A percentile compares a stretch with the other conserved stretches of the same genome.
Evolutionary conservation across 192 early-diverging fungal species (phyloP).

Genomic region (Entomortierella parvispora): DNA sequence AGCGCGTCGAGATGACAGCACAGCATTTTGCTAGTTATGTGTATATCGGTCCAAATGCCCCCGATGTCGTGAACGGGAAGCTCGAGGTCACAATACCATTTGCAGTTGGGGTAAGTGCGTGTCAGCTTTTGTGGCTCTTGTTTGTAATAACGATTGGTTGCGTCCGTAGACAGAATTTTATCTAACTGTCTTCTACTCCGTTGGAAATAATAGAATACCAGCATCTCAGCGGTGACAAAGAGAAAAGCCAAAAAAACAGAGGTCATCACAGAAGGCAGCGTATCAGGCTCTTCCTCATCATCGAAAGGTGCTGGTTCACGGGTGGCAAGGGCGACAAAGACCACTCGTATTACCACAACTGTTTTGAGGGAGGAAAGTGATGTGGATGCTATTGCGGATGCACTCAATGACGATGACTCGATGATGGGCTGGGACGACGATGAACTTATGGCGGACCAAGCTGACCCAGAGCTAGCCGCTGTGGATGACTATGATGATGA

Average conservation of each 20-base stretch:
- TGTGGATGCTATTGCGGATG: constrained; percentile 5
- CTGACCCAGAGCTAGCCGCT: too few species aligned
- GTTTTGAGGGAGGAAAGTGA: constrained; percentile 17
- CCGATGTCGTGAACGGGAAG: constrained; percentile 58
- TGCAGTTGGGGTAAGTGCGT: constrained; percentile 34
- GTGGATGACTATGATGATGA: constrained; percentile 4
- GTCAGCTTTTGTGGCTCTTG: not conserved
- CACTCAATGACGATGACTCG: not conserved
- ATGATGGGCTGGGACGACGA: constrained; percentile 5
- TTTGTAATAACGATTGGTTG: not conserved
- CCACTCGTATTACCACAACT: too few species aligned
- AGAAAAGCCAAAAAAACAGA: constrained; percentile 12
- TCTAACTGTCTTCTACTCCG: not conserved
- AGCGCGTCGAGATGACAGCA: constrained; percentile 67
- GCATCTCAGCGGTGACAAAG: not conserved
- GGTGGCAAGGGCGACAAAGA: not conserved
- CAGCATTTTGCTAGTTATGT: constrained; percentile 75
- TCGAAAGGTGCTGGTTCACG: not conserved
- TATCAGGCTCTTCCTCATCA: not conserved
- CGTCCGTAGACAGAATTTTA: not conserved
- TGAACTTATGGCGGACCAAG: too few species aligned
- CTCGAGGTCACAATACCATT: constrained; percentile 58
- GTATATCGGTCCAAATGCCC: constrained; percentile 58
- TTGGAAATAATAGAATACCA: not conserved
- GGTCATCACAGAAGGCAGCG: too few species aligned